These are phyloP conservation scores for Hyaloscypha finlandica DNA, from an alignment of 495 filamentous ascomycete species.

Conservation along the genomic window DNA sequence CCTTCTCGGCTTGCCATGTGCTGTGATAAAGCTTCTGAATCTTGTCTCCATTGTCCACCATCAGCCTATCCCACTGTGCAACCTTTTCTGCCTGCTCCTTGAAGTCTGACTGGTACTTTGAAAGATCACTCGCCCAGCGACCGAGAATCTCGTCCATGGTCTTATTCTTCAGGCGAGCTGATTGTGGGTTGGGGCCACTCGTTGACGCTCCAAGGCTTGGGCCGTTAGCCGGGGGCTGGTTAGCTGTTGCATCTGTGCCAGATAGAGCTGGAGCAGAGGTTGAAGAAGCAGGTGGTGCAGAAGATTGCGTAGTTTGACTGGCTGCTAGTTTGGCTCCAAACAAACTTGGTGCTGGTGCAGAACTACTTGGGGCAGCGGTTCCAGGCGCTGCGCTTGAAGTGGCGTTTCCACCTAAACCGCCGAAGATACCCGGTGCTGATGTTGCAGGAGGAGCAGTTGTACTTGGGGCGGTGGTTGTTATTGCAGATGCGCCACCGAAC, in stretches of 20 bases:
- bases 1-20: conserved; percentile 88
- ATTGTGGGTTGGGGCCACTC: conserved; percentile 72
- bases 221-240: conserved; percentile 1
- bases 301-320: not conserved
- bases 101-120: conserved; percentile 96
- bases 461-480: conserved; percentile 22
- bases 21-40: conserved; percentile 84
- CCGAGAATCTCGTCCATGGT: conserved; percentile 99
- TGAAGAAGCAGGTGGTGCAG: conserved; percentile 29
- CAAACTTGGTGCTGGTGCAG: conserved; percentile 29
- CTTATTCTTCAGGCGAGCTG: conserved; percentile 93
- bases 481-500: conserved; percentile 23
- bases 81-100: conserved; percentile 84
- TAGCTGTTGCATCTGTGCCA: conserved; percentile 1
- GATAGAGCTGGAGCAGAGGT: conserved; percentile 27
- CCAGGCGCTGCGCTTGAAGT: not conserved
- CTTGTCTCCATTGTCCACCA: conserved; percentile 90
- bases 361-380: conserved; percentile 19
- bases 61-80: conserved; percentile 83
- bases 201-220: conserved; percentile 56
- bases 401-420: not conserved
- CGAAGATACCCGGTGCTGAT: conserved; percentile 22
- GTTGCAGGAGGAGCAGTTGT: not conserved
- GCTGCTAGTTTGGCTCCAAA: conserved; percentile 25
- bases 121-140: conserved; percentile 92